Evolutionary conservation across 345 rosid species (phyloP).

Genomic region (Rhodamnia argentea): DNA sequence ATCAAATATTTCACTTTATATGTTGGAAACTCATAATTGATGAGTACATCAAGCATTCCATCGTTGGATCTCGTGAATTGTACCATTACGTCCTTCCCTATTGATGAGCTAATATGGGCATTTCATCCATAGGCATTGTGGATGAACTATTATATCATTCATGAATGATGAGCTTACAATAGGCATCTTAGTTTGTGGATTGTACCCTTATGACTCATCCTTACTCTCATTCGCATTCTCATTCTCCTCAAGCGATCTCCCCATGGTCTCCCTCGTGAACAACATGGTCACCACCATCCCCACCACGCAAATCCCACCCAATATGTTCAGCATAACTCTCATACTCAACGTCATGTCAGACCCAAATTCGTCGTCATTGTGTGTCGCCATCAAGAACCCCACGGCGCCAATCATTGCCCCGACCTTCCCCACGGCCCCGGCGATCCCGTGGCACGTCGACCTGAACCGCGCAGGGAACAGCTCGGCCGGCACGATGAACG

Average conservation of each 20-base stretch:
- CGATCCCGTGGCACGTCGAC: slow-evolving; percentile 66
- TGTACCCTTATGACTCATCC: not conserved
- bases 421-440: slow-evolving; percentile 60
- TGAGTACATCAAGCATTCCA: too few relatives aligned
- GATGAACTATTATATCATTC: too few relatives aligned
- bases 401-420: slow-evolving; percentile 62
- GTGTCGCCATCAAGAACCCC: slow-evolving; percentile 40
- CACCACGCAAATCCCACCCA: not conserved
- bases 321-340: slow-evolving; percentile 11
- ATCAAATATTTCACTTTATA: too few relatives aligned
- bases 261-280: slow-evolving; percentile 51
- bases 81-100: too few relatives aligned
- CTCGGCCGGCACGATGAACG: slow-evolving; percentile 69
- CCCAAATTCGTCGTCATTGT: not conserved
- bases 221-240: slow-evolving; percentile 7
- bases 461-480: slow-evolving; percentile 77
- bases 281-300: slow-evolving; percentile 24
- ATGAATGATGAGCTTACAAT: too few relatives aligned
- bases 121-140: too few relatives aligned
- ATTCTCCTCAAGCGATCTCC: slow-evolving; percentile 64
- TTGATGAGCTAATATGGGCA: too few relatives aligned
- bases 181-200: too few relatives aligned
- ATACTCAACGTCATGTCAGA: slow-evolving; percentile 10
- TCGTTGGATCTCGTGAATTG: too few relatives aligned
- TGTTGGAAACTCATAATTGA: too few relatives aligned